These are phyloP conservation scores for Xylariaceae sp. DNA, from an alignment of 2,329 filamentous ascomycete species.

Conservation along the genomic window DNA sequence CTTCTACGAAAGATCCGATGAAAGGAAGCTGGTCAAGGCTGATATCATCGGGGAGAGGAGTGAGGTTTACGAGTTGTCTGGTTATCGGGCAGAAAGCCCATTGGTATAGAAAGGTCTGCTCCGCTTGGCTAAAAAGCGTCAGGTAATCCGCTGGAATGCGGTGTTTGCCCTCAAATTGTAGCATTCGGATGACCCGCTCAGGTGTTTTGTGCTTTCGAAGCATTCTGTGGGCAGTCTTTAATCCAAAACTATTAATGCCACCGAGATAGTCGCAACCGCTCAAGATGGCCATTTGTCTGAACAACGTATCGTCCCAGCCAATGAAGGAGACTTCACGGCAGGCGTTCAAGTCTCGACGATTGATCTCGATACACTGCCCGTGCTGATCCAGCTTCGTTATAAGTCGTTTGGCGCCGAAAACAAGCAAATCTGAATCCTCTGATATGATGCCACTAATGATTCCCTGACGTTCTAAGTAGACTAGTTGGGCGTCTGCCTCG, in stretches of 20 bases:
- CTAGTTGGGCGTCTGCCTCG: slow-evolving; percentile 96
- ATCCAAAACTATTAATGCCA: slow-evolving; percentile 80
- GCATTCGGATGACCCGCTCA: slow-evolving; percentile 79
- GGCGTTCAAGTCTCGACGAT: slow-evolving; percentile 84
- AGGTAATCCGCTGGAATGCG: slow-evolving; percentile 82
- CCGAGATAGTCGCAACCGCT: slow-evolving; percentile 96
- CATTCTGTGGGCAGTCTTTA: slow-evolving; percentile 92
- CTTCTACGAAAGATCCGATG: slow-evolving; percentile 76
- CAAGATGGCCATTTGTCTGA: slow-evolving; percentile 93
- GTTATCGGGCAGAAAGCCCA: slow-evolving; percentile 86
- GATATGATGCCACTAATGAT: slow-evolving; percentile 88
- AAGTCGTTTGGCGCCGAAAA: slow-evolving; percentile 90
- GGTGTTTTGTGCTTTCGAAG: slow-evolving; percentile 88
- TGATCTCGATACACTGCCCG: slow-evolving; percentile 91
- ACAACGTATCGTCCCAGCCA: slow-evolving; percentile 91
- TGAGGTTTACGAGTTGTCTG: slow-evolving; percentile 76
- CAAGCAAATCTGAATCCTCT: slow-evolving; percentile 93
- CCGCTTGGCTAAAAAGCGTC: slow-evolving; percentile 81
- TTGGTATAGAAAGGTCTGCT: slow-evolving; percentile 92
- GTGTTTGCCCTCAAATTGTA: slow-evolving; percentile 89
- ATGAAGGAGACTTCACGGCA: slow-evolving; percentile 87
- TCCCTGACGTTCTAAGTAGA: slow-evolving; percentile 87
- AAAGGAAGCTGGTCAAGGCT: slow-evolving; percentile 76
- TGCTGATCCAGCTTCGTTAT: slow-evolving; percentile 95
- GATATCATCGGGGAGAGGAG: slow-evolving; percentile 65